phyloP scores from a whole-genome alignment of 768 basidiomycete genomes.

The Cytidiella melzeri region DNA sequence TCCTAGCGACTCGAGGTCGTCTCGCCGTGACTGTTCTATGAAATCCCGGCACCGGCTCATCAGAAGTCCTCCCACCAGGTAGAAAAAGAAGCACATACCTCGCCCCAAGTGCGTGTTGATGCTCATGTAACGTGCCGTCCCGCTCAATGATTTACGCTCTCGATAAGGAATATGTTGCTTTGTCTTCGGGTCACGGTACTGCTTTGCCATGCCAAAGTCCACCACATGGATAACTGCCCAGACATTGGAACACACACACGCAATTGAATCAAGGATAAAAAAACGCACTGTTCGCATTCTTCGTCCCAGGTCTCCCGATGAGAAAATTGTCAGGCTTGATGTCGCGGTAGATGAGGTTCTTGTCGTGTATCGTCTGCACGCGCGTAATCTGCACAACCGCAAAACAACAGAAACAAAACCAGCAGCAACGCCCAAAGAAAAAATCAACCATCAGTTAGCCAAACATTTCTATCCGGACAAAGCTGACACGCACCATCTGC shows the following conservation, averaged over 20 bases:
- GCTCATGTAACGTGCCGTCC: slow-evolving; percentile 99
- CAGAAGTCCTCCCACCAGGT: slow-evolving; percentile 9
- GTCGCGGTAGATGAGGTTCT: slow-evolving; percentile 98
- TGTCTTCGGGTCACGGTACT: slow-evolving; percentile 98
- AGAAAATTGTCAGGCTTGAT: slow-evolving; percentile 99
- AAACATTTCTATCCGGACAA: no score
- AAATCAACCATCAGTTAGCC: not conserved
- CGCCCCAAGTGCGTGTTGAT: slow-evolving; percentile 98
- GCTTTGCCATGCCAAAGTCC: slow-evolving; percentile 99
- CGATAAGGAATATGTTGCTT: slow-evolving; percentile 99
- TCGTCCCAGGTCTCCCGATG: slow-evolving; percentile 89
- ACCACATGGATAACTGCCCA: slow-evolving; percentile 91
- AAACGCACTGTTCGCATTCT: slow-evolving; percentile 71
- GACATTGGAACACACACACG: not conserved
- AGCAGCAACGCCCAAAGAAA: not conserved
- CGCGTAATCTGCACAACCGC: slow-evolving; percentile 77
- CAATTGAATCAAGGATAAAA: not conserved
- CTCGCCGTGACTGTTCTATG: slow-evolving; percentile 84
- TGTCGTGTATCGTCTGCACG: slow-evolving; percentile 98
- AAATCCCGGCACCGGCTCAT: no score
- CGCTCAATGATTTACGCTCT: slow-evolving; percentile 94
- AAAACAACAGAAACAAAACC: no score
- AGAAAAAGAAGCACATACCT: slow-evolving; percentile 44
- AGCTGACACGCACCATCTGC: slow-evolving; percentile 67
- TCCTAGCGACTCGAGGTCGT: slow-evolving; percentile 97